A percentile compares a stretch with the other conserved stretches of the same genome.
Conservation (phyloP, 192 early-diverging fungal genomes). For the Gigaspora rosea region DNA sequence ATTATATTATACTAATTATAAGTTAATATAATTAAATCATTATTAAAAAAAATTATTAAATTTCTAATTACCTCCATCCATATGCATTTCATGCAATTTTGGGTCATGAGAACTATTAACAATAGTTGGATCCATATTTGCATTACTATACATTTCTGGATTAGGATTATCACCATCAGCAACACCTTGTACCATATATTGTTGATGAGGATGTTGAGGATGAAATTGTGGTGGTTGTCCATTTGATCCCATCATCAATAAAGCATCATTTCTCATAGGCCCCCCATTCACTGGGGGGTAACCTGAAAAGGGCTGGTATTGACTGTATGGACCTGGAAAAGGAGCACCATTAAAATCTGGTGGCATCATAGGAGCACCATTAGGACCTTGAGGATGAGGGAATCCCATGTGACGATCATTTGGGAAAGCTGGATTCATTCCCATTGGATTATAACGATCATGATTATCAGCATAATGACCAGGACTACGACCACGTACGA, state of each 20-base stretch:
- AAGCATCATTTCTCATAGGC: neutral
- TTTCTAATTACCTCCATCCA: slow-evolving; percentile 18
- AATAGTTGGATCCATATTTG: neutral
- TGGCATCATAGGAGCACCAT: slow-evolving; percentile 32
- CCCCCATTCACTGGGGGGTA: slow-evolving; percentile 23
- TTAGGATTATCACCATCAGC: neutral
- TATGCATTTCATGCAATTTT: slow-evolving; percentile 33
- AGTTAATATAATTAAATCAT: no score
- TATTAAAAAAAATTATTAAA: no score
- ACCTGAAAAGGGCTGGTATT: slow-evolving; percentile 25
- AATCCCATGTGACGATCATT: slow-evolving; percentile 21
- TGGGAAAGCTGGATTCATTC: slow-evolving; percentile 20
- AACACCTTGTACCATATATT: slow-evolving; percentile 44
- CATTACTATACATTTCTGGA: slow-evolving; percentile 37
- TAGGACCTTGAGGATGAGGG: slow-evolving; percentile 8
- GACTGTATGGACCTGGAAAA: slow-evolving; percentile 27
- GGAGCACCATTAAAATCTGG: slow-evolving; percentile 31
- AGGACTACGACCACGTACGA: slow-evolving; percentile 92
- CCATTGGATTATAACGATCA: slow-evolving; percentile 39
- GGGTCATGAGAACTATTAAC: slow-evolving; percentile 18
- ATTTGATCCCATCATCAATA: slow-evolving; percentile 28
- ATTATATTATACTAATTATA: no score
- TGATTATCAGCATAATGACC: slow-evolving; percentile 86
- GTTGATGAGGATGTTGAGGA: slow-evolving; percentile 36
- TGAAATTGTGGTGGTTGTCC: slow-evolving; percentile 26